A percentile compares a stretch with the other conserved stretches of the same genome.
These are phyloP conservation scores for Tylopilus sp. DNA, from an alignment of 768 basidiomycete genomes.

Conservation along the genomic window DNA sequence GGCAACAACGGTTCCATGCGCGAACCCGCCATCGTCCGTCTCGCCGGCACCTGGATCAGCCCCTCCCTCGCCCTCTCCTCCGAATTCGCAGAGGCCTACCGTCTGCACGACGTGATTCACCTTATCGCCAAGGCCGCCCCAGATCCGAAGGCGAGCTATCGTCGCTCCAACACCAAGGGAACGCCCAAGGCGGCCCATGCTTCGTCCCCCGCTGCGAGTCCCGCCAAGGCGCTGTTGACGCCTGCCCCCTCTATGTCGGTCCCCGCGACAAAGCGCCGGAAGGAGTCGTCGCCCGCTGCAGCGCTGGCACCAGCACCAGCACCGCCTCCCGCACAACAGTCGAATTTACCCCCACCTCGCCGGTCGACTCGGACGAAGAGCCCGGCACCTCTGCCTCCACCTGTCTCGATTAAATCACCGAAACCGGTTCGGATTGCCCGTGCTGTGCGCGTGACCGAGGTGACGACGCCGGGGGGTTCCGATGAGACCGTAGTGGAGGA, in stretches of 20 bases:
- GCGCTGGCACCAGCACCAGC: constrained; percentile 24
- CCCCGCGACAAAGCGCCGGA: constrained; percentile 60
- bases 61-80: constrained; percentile 55
- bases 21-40: constrained; percentile 59
- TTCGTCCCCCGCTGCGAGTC: constrained; percentile 25
- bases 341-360: constrained; percentile 39
- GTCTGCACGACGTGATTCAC: constrained; percentile 55
- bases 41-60: constrained; percentile 88
- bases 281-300: constrained; percentile 45
- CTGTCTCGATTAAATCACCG: constrained; percentile 36
- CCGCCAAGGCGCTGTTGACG: constrained; percentile 27
- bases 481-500: constrained; percentile 69
- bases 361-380: constrained; percentile 43
- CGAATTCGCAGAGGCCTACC: constrained; percentile 62
- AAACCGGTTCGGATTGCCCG: constrained; percentile 22
- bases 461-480: constrained; percentile 49
- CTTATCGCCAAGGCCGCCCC: constrained; percentile 69
- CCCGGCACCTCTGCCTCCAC: constrained; percentile 32
- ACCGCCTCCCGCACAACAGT: constrained; percentile 12
- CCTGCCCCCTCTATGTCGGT: constrained; percentile 38
- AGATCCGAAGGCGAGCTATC: constrained; percentile 75
- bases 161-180: constrained; percentile 53
- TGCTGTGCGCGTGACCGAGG: constrained; percentile 27
- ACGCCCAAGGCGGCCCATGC: constrained; percentile 28
- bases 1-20: constrained; percentile 74